A percentile compares a stretch with the other conserved stretches of the same genome.
Evolutionary conservation across 2,329 filamentous ascomycete genomes (phyloP).

Genomic region (Aspergillus ochraceus): DNA sequence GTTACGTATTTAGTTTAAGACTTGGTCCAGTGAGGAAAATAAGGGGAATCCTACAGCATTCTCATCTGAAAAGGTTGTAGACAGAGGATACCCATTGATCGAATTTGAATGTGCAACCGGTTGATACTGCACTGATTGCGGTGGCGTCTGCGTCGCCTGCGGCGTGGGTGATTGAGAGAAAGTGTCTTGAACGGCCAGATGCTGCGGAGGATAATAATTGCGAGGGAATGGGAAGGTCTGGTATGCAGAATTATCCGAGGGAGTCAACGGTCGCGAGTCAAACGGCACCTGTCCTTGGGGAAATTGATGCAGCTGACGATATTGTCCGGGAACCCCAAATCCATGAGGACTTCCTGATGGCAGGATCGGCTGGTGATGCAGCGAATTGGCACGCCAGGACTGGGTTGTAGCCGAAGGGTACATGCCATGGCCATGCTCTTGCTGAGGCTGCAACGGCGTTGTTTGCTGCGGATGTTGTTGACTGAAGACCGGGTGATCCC

Average conservation of each 20-base stretch:
- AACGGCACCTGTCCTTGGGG: slow-evolving; percentile 32
- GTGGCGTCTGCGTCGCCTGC: slow-evolving; percentile 24
- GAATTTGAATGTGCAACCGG: slow-evolving; percentile 18
- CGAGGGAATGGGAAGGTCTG: slow-evolving; percentile 33
- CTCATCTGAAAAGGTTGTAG: slow-evolving; percentile 26
- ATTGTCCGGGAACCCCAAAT: slow-evolving; percentile 30
- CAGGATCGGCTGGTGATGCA: slow-evolving; percentile 28
- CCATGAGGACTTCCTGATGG: slow-evolving; percentile 24
- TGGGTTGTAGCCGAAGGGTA: slow-evolving; percentile 32
- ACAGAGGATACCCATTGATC: slow-evolving; percentile 28
- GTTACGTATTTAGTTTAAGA: slow-evolving; percentile 16
- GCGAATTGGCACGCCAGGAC: slow-evolving; percentile 33
- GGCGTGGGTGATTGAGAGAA: slow-evolving; percentile 27
- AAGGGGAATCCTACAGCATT: slow-evolving; percentile 22
- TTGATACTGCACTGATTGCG: slow-evolving; percentile 22
- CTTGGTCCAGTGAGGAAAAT: not conserved
- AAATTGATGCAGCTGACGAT: slow-evolving; percentile 32
- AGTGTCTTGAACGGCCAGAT: slow-evolving; percentile 27
- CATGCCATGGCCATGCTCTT: slow-evolving; percentile 32
- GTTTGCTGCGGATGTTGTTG: slow-evolving; percentile 25
- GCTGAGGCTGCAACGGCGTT: slow-evolving; percentile 23
- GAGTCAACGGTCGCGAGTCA: slow-evolving; percentile 28
- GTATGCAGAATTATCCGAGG: slow-evolving; percentile 33
- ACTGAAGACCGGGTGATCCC: slow-evolving; percentile 39
- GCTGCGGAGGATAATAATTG: slow-evolving; percentile 33